Conservation (phyloP, 306 rosid species). For the Vicia faba region DNA sequence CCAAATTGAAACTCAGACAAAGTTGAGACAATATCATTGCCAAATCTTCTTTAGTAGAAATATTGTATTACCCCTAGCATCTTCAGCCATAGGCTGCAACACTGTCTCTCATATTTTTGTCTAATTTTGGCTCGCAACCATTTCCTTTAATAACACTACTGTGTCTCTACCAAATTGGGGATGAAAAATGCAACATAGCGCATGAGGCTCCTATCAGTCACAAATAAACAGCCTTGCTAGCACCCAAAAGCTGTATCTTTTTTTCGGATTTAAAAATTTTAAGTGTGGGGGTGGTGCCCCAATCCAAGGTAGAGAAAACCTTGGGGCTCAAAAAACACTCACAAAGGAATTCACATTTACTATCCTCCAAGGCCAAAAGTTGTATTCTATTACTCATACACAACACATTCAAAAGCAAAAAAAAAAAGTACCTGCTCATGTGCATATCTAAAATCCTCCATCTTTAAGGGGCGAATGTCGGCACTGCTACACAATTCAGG, state of each 20-base stretch:
- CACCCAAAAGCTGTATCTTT: background rate
- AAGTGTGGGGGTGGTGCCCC: background rate
- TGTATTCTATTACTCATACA: too few species aligned
- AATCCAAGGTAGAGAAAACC: background rate
- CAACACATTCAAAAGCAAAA: background rate
- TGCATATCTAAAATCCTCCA: conserved; percentile 84
- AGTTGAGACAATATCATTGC: background rate
- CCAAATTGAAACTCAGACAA: background rate
- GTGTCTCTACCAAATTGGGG: background rate
- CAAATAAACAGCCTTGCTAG: background rate
- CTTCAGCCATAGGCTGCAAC: background rate
- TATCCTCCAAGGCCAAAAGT: too few species aligned
- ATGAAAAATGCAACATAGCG: background rate
- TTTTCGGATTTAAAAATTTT: too few species aligned
- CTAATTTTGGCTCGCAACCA: background rate
- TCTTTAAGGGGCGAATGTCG: conserved; percentile 74
- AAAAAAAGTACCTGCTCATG: conserved; percentile 70
- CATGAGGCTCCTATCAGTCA: conserved; percentile 12
- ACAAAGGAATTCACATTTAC: background rate
- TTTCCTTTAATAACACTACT: background rate
- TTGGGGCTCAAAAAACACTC: background rate
- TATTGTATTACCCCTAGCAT: background rate
- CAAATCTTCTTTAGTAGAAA: background rate
- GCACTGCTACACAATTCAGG: conserved; percentile 65
- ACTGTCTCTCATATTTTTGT: background rate